These are phyloP conservation scores for Carpinus fangiana DNA, from an alignment of 306 rosid species.

Conservation along the genomic window DNA sequence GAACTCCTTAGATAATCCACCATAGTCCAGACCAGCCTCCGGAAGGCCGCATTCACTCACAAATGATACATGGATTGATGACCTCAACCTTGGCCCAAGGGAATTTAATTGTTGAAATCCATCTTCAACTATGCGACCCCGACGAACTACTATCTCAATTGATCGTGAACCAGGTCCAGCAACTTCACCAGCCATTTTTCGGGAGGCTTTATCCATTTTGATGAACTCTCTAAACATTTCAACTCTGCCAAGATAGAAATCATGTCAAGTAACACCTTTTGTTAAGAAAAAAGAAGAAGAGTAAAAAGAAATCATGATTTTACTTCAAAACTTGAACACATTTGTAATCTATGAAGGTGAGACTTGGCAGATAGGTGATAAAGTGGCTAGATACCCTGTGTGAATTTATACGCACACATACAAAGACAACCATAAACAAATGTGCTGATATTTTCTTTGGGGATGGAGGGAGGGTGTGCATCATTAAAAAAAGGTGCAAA, in stretches of 20 bases:
- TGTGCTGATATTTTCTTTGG: no score
- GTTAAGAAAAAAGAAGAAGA: neutral
- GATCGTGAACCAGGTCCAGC: conserved; percentile 81
- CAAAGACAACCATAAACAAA: no score
- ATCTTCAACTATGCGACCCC: conserved; percentile 94
- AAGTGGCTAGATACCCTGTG: neutral
- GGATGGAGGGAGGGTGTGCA: no score
- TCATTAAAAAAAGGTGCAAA: no score
- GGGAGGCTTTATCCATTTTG: conserved; percentile 88
- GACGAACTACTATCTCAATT: conserved; percentile 72
- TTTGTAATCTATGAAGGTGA: no score
- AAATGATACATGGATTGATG: conserved; percentile 92
- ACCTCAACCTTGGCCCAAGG: conserved; percentile 84
- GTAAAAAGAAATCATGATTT: no score
- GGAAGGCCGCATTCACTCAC: conserved; percentile 97
- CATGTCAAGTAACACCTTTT: conserved; percentile 28
- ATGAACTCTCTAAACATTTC: conserved; percentile 95
- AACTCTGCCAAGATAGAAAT: conserved; percentile 59
- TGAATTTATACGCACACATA: no score
- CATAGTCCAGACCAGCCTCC: conserved; percentile 98
- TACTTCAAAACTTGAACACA: no score
- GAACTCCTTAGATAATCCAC: conserved; percentile 95
- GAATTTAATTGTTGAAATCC: conserved; percentile 84
- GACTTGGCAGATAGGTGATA: neutral
- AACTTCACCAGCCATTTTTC: conserved; percentile 97